These are phyloP conservation scores for Barbarea vulgaris DNA, from an alignment of 345 rosid species.

Conservation along the genomic window DNA sequence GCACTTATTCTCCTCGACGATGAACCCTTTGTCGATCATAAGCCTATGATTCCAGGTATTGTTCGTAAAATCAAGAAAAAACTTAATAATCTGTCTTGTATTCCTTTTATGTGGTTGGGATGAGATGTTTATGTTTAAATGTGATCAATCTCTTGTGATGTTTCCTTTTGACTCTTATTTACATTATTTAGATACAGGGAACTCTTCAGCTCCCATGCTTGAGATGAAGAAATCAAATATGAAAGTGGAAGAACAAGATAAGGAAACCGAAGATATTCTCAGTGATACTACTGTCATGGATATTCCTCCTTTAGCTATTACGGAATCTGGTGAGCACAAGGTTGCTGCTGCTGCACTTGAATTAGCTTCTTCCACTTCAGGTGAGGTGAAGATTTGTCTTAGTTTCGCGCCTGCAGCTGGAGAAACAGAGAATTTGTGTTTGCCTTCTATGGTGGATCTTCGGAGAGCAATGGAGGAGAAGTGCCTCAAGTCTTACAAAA, in stretches of 20 bases:
- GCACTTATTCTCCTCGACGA: neutral
- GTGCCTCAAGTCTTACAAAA: constrained; percentile 67
- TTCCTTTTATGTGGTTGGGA: neutral
- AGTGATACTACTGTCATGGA: neutral
- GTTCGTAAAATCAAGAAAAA: neutral
- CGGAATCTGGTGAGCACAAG: neutral
- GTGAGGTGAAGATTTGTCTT: constrained; percentile 75
- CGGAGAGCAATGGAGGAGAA: constrained; percentile 62
- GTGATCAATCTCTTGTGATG: neutral
- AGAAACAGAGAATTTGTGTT: constrained; percentile 47
- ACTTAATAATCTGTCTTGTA: neutral
- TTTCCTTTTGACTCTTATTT: constrained; percentile 7
- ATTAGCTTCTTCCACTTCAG: constrained; percentile 62
- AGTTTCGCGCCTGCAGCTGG: constrained; percentile 56
- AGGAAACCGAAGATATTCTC: neutral
- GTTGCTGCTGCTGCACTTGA: constrained; percentile 39
- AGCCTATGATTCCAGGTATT: constrained; percentile 27
- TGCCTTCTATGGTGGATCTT: constrained; percentile 65
- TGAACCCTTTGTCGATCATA: constrained; percentile 12
- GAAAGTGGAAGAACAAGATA: constrained; percentile 17
- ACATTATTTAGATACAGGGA: constrained; percentile 37
- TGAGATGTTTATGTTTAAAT: neutral
- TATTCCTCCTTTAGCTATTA: neutral
- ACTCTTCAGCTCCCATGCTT: constrained; percentile 30
- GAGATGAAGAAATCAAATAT: constrained; percentile 34